Evolutionary conservation across 441 rosid genomes (phyloP).

Genomic region (Brassica hybrid): DNA sequence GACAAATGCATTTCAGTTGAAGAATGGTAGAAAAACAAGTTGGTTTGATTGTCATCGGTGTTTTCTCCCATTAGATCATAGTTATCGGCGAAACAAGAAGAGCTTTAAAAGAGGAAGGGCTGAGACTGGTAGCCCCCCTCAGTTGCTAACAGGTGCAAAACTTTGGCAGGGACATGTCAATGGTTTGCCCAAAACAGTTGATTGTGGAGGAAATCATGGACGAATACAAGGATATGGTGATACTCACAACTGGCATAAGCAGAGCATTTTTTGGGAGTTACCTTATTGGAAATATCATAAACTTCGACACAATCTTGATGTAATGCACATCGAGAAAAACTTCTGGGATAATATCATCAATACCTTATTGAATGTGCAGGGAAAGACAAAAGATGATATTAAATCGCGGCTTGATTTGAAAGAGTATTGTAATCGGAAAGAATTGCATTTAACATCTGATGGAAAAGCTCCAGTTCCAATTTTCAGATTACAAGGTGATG

Average conservation of each 20-base stretch:
- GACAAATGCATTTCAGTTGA: not conserved
- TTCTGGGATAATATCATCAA: not conserved
- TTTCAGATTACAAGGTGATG: not conserved
- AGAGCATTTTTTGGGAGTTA: not conserved
- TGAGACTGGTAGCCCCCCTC: not conserved
- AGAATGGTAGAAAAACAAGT: constrained; percentile 4
- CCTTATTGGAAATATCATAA: not conserved
- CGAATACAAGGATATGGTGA: not conserved
- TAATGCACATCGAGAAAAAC: not conserved
- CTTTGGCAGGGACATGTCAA: not conserved
- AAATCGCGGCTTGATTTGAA: not conserved
- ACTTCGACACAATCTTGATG: not conserved
- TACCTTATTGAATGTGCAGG: not conserved
- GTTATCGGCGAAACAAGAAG: not conserved
- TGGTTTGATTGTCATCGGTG: constrained; percentile 2
- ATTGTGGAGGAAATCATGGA: constrained; percentile 2
- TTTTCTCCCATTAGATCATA: not conserved
- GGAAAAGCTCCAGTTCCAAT: not conserved
- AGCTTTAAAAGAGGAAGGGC: not conserved
- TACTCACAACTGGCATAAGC: not conserved
- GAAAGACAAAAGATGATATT: not conserved
- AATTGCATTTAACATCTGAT: not conserved
- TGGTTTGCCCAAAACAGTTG: not conserved
- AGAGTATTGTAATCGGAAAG: not conserved
- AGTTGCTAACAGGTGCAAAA: not conserved